Evolutionary conservation across 2,329 filamentous ascomycete genomes (phyloP), one percentile per base, ranked within the genome.

Genomic region (Arthrocladium fulminans): DNA sequence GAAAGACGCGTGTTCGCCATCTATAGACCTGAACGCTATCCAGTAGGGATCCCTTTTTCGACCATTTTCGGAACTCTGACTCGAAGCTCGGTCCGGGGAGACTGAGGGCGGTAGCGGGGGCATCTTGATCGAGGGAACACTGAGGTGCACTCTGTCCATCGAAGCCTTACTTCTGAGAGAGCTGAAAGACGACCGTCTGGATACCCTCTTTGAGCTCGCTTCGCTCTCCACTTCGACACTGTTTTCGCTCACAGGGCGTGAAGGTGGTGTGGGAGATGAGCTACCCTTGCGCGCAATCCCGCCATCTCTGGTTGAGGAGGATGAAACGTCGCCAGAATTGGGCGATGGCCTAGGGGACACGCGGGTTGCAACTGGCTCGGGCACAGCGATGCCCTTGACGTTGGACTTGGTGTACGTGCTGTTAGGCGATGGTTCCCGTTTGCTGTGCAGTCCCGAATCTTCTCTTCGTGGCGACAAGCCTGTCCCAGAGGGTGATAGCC

Each of bases 1-100:
- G 58, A 94, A 94, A 54, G 74, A 78, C 48, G 13, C 45, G 22
- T 47, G 55, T 44, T 86, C 83, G 30, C 73, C 78, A 55, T 86
- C 83, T 22, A 87, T 68, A n/a, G 72, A 71, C 47, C 81, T 75
- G 60, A 86, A 87, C 13, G 77, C 72, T 25, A 73, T 76, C 80
- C 81, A 86, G 13, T 86, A 70, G 57, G 85, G 81, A 61, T 86
- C 83, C 56, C 79, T 82, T 63, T 78, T 81, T 50, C 73, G 74
- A n/a, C 70, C 64, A 24, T 59, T 51, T 19, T 72, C 69, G 12
- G 56, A 38, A 38, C 48, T 57, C 44, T 60, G 50, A 38, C 57
- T 53, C 38, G 61, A 58, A 13, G 59, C 43, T 23, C 61, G 58
- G 17, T 71, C 68, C 5, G 63, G 61, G 6, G 66, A 67, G 32